Base-by-base conservation (phyloP, 768 basidiomycete genomes). In the Clitopilus passeckerianus region DNA sequence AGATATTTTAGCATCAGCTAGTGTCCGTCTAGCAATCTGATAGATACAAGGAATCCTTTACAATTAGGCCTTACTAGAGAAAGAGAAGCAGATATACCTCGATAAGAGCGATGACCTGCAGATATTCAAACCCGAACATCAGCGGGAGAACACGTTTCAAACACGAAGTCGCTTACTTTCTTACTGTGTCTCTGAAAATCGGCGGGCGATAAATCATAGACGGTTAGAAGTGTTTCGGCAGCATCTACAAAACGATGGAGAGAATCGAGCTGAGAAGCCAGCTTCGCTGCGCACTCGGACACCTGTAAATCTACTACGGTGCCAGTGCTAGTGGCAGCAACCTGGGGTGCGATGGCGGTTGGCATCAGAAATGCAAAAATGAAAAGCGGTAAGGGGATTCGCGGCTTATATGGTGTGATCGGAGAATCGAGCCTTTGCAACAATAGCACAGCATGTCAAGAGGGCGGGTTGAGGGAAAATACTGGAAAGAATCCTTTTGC, bases 21-120 rank as follows among this genome's bases (percentile, higher is more conserved):
- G 77, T 8, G 82, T 83, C 57, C 69, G 74, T 60, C 77, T 74
- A 34, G 81, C 79, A 53, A 80, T 71, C 84, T 27, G 34, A 41
- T 14, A 43, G 33, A 54, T 44, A 12, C 24, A 34, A 61, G 20
- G 46, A 64, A 44, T 54, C 8, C 58, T 30, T 30, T 30, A 30
- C 7, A 30, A 30, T 30, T 30, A 30, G 27, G 27, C 27, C 7
- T 30, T 41, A 57, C 10, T 33, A 37, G 16, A 61, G 22, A 57
- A 50, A 22, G 34, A 37, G 57, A 52, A 22, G 37, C n/a, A 56
- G 44, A 12, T 35, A 30, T 75, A 85, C 83, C 82, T 85, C 82
- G 53, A 78, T 71, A 60, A 85, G 63, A 22, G 74, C 70, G 55
- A 85, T 72, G 55, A 85, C 72, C 83, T 85, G 57, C n/a, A 43